Conservation (phyloP, 768 basidiomycete genomes). For the Lactifluus subvellereus region DNA sequence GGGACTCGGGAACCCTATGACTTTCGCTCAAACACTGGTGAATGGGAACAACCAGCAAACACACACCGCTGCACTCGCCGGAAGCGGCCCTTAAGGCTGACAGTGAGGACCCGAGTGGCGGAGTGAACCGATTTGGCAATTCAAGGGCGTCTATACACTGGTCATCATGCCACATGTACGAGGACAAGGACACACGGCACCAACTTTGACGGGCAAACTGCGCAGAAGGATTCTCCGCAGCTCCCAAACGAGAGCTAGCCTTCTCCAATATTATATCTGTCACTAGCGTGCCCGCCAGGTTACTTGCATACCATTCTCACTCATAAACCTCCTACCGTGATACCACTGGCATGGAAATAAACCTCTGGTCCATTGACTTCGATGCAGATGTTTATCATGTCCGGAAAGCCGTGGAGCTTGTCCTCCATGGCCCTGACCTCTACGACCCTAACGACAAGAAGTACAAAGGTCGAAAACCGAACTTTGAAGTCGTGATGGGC, state of each 20-base stretch:
- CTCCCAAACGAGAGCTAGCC: neutral
- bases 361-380: slow-evolving; percentile 32
- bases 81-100: neutral
- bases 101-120: neutral
- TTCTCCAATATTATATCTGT: neutral
- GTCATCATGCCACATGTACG: too few relatives aligned
- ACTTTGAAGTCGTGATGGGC: slow-evolving; percentile 56
- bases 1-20: too few relatives aligned
- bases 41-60: too few relatives aligned
- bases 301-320: neutral
- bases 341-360: slow-evolving; percentile 34
- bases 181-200: too few relatives aligned
- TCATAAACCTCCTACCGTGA: neutral
- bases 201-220: neutral
- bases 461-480: slow-evolving; percentile 35
- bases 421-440: slow-evolving; percentile 56
- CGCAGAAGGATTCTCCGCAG: neutral
- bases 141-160: neutral
- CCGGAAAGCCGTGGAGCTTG: slow-evolving; percentile 46
- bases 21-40: too few relatives aligned
- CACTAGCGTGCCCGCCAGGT: neutral
- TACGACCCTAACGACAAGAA: slow-evolving; percentile 33
- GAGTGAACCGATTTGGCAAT: neutral
- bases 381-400: slow-evolving; percentile 51
- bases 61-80: too few relatives aligned